Percentiles rank a stretch among this genome's conserved stretches.
Evolutionary conservation across 2,329 filamentous ascomycete genomes (phyloP).

Genomic region (Ophiostoma tasmaniense): DNA sequence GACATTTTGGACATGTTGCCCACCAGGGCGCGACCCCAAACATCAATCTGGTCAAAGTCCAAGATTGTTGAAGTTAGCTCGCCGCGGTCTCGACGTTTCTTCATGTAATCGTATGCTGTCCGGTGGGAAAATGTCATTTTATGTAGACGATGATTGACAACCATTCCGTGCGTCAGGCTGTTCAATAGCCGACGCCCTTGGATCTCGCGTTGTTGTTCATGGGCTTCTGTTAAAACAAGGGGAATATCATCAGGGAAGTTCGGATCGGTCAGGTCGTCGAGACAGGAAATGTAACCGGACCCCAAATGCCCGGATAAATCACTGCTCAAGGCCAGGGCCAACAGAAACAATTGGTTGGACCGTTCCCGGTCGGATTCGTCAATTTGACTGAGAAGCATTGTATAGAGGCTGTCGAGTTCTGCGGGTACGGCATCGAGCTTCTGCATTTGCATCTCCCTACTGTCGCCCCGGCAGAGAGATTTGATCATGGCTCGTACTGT

Average conservation of each 20-base stretch:
- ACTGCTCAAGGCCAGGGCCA: neutral
- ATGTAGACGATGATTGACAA: neutral
- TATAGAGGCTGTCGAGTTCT: neutral
- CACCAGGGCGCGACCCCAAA: neutral
- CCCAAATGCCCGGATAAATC: too few species aligned
- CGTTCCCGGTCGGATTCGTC: neutral
- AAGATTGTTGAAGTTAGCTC: neutral
- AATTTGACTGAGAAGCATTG: neutral
- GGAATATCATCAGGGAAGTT: neutral
- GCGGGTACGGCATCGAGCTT: neutral
- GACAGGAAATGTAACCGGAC: neutral
- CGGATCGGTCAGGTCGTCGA: neutral
- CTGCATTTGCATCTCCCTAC: neutral
- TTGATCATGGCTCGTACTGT: neutral
- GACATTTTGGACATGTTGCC: too few species aligned
- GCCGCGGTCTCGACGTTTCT: neutral
- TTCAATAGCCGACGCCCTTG: neutral
- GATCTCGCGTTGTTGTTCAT: neutral
- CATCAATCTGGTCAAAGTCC: neutral
- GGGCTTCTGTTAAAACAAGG: neutral
- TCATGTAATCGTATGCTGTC: constrained; percentile 1
- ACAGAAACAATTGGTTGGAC: neutral
- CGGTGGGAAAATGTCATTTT: neutral
- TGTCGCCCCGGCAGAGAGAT: neutral
- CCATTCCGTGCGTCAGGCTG: neutral